Evolutionary conservation across 2,329 filamentous ascomycete species (phyloP), one percentile per base, ranked within the genome.

Genomic region (Xylaria polymorpha): DNA sequence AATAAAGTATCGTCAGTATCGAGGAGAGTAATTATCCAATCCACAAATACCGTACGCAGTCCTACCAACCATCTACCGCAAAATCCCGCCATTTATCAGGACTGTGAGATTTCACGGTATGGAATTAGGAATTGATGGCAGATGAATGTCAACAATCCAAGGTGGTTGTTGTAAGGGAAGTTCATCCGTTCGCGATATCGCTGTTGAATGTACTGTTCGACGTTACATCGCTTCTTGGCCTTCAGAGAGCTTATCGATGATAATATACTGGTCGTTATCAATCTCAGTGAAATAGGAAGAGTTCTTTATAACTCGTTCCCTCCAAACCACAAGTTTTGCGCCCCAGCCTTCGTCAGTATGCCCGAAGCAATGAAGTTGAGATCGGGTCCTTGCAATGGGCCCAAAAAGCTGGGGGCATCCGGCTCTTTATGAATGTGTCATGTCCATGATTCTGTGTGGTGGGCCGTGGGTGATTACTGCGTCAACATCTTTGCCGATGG

Each of bases 391-490:
- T 1, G 81, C 79, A 0, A 89, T 74, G 0, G 86, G 84, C 0
- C 74, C 75, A 62, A 87, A 83, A 2, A 89, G 80, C 18, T 80
- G 69, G 0, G 72, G 71, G 67, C 85, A 85, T 22, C 87, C 85
- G 20, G 79, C 80, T 15, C 77, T 58, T n/a, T 66, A 70, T 9
- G 64, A 71, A 2, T 73, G 64, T 9, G 81, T 81, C 2, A 74
- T 71, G 73, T 90, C 87, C 59, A 88, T 76, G 1, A 90, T 77
- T 1, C 85, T 85, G 8, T 73, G 77, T 1, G 87, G 87, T 15
- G 68, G 68, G 0, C 87, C 86, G 65, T 90, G 87, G 0, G 87
- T 89, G 25, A 89, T 83, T 37, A 81, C 85, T 0, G 89, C 66
- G 69, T 90, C 84, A 0, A 81, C 77, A 0, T 73, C 77, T 0